These are phyloP conservation scores for Cymodocea nodosa DNA, from an alignment of 116 monocot species.

Conservation along the genomic window DNA sequence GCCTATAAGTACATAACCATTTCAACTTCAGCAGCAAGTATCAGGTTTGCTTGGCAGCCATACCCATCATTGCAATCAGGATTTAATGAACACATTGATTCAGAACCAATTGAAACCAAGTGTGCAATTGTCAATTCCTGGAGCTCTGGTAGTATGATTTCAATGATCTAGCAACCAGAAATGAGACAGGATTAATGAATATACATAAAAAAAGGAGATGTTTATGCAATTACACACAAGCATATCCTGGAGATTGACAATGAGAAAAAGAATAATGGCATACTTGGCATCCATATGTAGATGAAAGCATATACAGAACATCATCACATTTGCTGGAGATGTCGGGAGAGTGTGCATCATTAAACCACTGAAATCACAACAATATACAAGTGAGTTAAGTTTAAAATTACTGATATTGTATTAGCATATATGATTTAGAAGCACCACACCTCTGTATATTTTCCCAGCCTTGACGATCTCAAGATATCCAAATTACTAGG, in stretches of 20 bases:
- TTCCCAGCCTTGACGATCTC: slow-evolving; percentile 53
- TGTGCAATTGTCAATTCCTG: slow-evolving; percentile 75
- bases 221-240: not conserved
- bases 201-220: not conserved
- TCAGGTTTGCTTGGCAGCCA: not conserved
- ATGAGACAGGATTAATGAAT: not conserved
- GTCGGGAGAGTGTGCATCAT: slow-evolving; percentile 70
- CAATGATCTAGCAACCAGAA: slow-evolving; percentile 37
- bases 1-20: too few relatives aligned
- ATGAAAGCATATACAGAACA: slow-evolving; percentile 56
- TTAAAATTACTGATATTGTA: not conserved
- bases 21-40: not conserved
- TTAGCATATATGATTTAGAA: not conserved
- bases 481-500: slow-evolving; percentile 37
- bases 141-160: slow-evolving; percentile 79
- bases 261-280: slow-evolving; percentile 1
- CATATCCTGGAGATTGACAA: not conserved
- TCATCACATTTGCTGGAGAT: slow-evolving; percentile 73
- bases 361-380: slow-evolving; percentile 65
- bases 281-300: slow-evolving; percentile 72
- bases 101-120: slow-evolving; percentile 88
- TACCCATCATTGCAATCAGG: slow-evolving; percentile 74
- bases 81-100: slow-evolving; percentile 53
- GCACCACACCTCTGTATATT: slow-evolving; percentile 66
- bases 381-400: slow-evolving; percentile 2